Evolutionary conservation across 345 rosid species (phyloP).

Genomic region (Linum usitatissimum): DNA sequence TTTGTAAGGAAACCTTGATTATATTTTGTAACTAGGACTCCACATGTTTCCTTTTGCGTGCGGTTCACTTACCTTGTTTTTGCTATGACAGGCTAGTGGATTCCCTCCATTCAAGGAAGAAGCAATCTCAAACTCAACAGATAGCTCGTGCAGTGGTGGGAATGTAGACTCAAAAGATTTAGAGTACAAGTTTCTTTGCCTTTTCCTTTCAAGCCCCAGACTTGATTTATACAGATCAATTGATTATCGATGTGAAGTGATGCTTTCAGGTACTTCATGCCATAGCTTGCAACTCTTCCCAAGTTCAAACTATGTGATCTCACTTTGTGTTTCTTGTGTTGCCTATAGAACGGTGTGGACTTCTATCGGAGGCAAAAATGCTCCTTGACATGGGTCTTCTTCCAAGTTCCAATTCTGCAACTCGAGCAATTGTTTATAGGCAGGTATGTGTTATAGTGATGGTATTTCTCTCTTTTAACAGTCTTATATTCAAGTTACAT

Average conservation of each 20-base stretch:
- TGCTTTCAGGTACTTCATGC: slow-evolving; percentile 55
- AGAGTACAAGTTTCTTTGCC: slow-evolving; percentile 75
- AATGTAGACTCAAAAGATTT: slow-evolving; percentile 41
- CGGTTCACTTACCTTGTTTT: slow-evolving; percentile 13
- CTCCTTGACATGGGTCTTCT: slow-evolving; percentile 76
- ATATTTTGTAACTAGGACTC: neutral
- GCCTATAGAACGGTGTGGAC: slow-evolving; percentile 40
- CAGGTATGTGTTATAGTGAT: slow-evolving; percentile 32
- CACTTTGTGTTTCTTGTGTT: slow-evolving; percentile 7
- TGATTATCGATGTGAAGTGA: slow-evolving; percentile 83
- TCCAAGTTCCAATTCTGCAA: slow-evolving; percentile 77
- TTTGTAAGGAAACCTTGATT: neutral
- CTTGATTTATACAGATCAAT: slow-evolving; percentile 76
- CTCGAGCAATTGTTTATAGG: slow-evolving; percentile 89
- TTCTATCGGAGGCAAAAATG: slow-evolving; percentile 76
- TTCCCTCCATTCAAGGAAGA: slow-evolving; percentile 71
- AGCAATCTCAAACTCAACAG: slow-evolving; percentile 21
- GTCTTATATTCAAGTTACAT: neutral
- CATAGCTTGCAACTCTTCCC: neutral
- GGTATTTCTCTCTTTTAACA: neutral
- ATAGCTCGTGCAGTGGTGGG: slow-evolving; percentile 18
- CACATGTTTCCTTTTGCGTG: neutral
- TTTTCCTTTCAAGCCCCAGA: slow-evolving; percentile 72
- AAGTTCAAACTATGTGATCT: neutral
- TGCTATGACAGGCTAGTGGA: slow-evolving; percentile 63